phyloP scores from a whole-genome alignment of 352 stramenopile species.

The Thraustotheca clavata region DNA sequence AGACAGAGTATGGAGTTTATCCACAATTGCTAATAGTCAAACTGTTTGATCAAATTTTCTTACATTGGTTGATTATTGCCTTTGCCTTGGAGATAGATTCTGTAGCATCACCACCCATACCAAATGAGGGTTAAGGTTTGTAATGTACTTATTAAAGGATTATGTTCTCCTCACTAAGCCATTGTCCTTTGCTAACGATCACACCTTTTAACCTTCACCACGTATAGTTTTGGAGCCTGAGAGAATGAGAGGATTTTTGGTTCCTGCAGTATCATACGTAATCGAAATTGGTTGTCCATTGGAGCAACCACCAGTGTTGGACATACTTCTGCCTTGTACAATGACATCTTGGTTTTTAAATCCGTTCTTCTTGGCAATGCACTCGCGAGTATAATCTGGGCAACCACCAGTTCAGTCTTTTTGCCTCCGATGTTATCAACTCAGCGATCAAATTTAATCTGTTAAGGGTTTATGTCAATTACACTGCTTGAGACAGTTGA shows the following conservation, averaged over 20 bases:
- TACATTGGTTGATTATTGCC: slow-evolving; percentile 23
- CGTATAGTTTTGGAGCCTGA: slow-evolving; percentile 36
- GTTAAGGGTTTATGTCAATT: slow-evolving; percentile 46
- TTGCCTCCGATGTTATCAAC: slow-evolving; percentile 37
- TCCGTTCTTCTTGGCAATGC: slow-evolving; percentile 38
- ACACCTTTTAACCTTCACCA: slow-evolving; percentile 31
- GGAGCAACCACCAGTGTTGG: slow-evolving; percentile 40
- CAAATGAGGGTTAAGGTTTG: slow-evolving; percentile 38
- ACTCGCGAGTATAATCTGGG: slow-evolving; percentile 33
- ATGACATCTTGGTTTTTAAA: slow-evolving; percentile 46
- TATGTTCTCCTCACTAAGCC: slow-evolving; percentile 33
- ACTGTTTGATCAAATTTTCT: slow-evolving; percentile 44
- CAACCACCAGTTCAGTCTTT: slow-evolving; percentile 38
- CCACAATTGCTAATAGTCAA: no score
- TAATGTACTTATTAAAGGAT: slow-evolving; percentile 58
- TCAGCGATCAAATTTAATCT: no score
- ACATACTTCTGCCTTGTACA: slow-evolving; percentile 39
- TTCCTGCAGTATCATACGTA: slow-evolving; percentile 36
- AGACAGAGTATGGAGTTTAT: no score
- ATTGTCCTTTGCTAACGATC: slow-evolving; percentile 36
- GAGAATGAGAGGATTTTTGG: slow-evolving; percentile 27
- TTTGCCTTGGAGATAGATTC: slow-evolving; percentile 27
- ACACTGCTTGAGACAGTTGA: no score
- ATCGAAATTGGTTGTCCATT: slow-evolving; percentile 30
- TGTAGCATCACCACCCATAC: slow-evolving; percentile 36